Evolutionary conservation across 345 rosid species (phyloP), one percentile per base, ranked within the genome.

Genomic region (Boechera divaricarpa): DNA sequence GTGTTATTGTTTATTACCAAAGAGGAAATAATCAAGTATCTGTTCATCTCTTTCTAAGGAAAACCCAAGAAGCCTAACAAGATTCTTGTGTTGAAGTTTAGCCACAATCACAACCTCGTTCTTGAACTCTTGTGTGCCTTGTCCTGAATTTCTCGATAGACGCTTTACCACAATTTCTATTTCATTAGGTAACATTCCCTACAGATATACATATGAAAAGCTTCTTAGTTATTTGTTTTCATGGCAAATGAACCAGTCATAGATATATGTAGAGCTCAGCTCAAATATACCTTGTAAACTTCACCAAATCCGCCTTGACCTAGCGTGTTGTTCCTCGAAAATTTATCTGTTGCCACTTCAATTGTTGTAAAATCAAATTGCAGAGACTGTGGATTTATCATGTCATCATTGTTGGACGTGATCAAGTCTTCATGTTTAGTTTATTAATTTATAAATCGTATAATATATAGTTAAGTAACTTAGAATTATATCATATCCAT

Each of bases 21-120:
- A 69, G 42, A 69, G 74, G 54, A 73, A 73, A 41, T 63, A 73
- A 52, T 73, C 77, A 63, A 73, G 77, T 73, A 73, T 73, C 1
- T 42, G 44, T 31, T 73, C 77, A 52, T 63, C 70, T 63, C 70
- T 15, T 63, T 73, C 69, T 33, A 73, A 5, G 63, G 70, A 73
- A 52, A 73, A 73, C 10, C 77, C 70, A 63, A 63, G 77, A 63
- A 73, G 62, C 62, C 44, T 73, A 39, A 73, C 77, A 29, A 73
- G 77, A 52, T 73, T 73, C 44, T 52, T 73, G 53, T 73, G 77
- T 73, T 73, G 70, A 73, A 73, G 77, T 42, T 73, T 73, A 2
- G 77, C 77, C 63, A 73, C 77, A 39, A 73, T 39, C 70, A 73
- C 62, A 73, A 73, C 77, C 54, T 73, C 77, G 54, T 52, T 73